phyloP scores from a whole-genome alignment of 768 basidiomycete genomes.

The Mycena rosella region DNA sequence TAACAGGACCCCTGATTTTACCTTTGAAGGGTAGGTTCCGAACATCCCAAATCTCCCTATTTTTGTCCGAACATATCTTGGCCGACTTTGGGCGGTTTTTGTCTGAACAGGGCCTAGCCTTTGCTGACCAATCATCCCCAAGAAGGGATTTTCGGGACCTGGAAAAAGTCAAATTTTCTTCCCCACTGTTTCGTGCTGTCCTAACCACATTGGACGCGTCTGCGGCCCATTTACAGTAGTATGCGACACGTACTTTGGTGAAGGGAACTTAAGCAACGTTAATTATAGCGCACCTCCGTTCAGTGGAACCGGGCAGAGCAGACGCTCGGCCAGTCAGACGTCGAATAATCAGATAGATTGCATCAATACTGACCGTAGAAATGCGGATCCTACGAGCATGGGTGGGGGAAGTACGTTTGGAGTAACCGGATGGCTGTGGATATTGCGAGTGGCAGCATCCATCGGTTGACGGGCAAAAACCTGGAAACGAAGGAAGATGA shows the following conservation, averaged over 20 bases:
- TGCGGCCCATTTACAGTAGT: too few relatives aligned
- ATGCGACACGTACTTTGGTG: neutral
- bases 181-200: too few relatives aligned
- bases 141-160: too few relatives aligned
- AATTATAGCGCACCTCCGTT: neutral
- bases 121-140: too few relatives aligned
- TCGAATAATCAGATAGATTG: neutral
- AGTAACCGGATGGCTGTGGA: conserved; percentile 1
- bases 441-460: neutral
- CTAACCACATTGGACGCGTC: too few relatives aligned
- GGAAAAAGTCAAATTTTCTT: too few relatives aligned
- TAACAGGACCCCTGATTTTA: too few relatives aligned
- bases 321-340: neutral
- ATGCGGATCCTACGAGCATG: neutral
- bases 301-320: neutral
- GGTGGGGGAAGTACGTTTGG: neutral
- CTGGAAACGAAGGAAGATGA: neutral
- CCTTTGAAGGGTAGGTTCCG: too few relatives aligned
- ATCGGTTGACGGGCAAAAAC: neutral
- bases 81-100: too few relatives aligned
- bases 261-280: neutral
- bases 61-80: too few relatives aligned
- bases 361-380: conserved; percentile 1
- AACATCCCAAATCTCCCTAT: too few relatives aligned
- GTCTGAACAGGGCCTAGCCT: too few relatives aligned